These are phyloP conservation scores for Skeletonema costatum DNA, from an alignment of 108 stramenopile genomes.

Conservation along the genomic window DNA sequence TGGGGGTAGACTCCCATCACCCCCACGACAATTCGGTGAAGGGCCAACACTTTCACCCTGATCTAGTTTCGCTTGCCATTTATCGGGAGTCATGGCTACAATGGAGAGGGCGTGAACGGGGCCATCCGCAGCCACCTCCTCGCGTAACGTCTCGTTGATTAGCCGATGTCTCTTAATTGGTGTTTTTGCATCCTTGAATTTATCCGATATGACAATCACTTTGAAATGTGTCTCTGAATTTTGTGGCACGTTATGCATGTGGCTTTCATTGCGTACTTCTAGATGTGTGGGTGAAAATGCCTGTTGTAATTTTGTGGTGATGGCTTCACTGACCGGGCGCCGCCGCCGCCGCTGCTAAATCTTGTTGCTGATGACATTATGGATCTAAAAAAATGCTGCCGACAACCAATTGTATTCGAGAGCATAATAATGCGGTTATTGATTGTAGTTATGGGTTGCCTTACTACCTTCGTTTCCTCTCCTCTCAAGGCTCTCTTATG, in stretches of 20 bases:
- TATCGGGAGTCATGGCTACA: slow-evolving; percentile 91
- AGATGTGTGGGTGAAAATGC: slow-evolving; percentile 66
- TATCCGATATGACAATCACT: slow-evolving; percentile 81
- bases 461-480: too few species aligned
- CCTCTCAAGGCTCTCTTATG: too few species aligned
- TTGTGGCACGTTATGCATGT: slow-evolving; percentile 89
- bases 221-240: slow-evolving; percentile 97
- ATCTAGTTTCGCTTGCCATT: slow-evolving; percentile 77
- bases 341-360: not conserved
- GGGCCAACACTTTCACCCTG: slow-evolving; percentile 51
- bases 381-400: not conserved
- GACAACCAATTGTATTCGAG: slow-evolving; percentile 1
- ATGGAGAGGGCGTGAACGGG: slow-evolving; percentile 97
- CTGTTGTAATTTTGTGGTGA: slow-evolving; percentile 56
- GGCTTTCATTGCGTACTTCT: slow-evolving; percentile 83
- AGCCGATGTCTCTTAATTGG: slow-evolving; percentile 83
- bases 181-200: slow-evolving; percentile 71
- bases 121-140: slow-evolving; percentile 72
- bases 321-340: slow-evolving; percentile 50
- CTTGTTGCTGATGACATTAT: slow-evolving; percentile 4
- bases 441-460: too few species aligned
- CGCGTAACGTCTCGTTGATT: slow-evolving; percentile 75
- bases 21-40: slow-evolving; percentile 78
- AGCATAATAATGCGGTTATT: slow-evolving; percentile 1
- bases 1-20: slow-evolving; percentile 74